phyloP scores from a whole-genome alignment of 2,329 filamentous ascomycete genomes.

The Colletotrichum sp. region DNA sequence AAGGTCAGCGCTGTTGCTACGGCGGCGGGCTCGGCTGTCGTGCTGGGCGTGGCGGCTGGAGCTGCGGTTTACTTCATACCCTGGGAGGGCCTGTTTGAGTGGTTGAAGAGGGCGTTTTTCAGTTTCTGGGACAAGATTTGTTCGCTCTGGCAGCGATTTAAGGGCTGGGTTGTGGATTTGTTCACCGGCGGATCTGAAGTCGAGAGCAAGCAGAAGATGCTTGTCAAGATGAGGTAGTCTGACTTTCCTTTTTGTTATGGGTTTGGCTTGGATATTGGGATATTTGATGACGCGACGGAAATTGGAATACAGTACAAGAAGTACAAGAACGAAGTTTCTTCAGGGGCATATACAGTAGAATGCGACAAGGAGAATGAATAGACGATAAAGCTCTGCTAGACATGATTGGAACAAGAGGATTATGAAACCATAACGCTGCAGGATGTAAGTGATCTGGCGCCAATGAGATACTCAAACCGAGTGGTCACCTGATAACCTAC shows the following conservation, averaged over 20 bases:
- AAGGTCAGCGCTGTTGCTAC: neutral
- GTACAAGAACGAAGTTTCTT: neutral
- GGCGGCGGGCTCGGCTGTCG: neutral
- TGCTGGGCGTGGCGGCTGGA: neutral
- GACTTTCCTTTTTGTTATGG: neutral
- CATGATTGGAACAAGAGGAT: neutral
- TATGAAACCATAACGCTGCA: neutral
- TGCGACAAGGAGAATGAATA: neutral
- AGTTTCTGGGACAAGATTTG: conserved; percentile 3
- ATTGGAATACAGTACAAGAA: neutral
- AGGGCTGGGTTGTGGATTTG: neutral
- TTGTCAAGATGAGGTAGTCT: neutral
- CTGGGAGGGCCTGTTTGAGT: conserved; percentile 1
- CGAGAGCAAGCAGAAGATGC: neutral
- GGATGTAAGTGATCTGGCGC: neutral
- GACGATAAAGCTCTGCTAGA: neutral
- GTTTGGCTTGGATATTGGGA: neutral
- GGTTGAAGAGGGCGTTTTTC: neutral
- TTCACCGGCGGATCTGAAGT: neutral
- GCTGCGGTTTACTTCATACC: conserved; percentile 8
- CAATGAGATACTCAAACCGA: neutral
- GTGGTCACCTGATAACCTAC: too few relatives aligned
- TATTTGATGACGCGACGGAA: neutral
- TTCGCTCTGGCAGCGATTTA: neutral
- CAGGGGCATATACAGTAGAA: neutral